Percentiles rank a stretch among this genome's conserved stretches.
These are phyloP conservation scores for Xanthoconium separans DNA, from an alignment of 1,284 basidiomycete species.

Conservation along the genomic window DNA sequence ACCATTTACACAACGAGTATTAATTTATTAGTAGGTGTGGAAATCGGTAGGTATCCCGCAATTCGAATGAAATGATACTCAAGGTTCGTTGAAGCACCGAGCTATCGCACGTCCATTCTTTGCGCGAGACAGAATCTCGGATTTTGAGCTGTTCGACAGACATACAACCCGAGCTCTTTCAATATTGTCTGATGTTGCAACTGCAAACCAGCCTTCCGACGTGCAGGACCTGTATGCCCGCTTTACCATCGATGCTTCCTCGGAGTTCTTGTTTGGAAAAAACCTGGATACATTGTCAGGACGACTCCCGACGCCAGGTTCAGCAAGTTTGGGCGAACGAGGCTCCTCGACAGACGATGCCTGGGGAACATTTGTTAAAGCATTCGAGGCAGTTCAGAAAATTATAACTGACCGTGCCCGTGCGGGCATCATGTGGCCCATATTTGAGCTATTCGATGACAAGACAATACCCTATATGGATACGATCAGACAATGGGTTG, in stretches of 20 bases:
- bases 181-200: constrained; percentile 44
- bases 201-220: constrained; percentile 46
- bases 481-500: constrained; percentile 57
- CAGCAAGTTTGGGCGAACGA: constrained; percentile 49
- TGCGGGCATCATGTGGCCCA: constrained; percentile 64
- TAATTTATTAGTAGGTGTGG: constrained; percentile 41
- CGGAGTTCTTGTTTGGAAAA: constrained; percentile 67
- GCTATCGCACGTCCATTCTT: constrained; percentile 72
- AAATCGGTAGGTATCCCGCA: constrained; percentile 42
- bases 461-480: constrained; percentile 50
- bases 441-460: constrained; percentile 63
- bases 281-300: constrained; percentile 60
- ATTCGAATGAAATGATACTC: constrained; percentile 1
- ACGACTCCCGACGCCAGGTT: constrained; percentile 49
- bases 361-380: constrained; percentile 60
- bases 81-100: constrained; percentile 49
- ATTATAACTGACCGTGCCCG: constrained; percentile 52
- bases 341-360: constrained; percentile 59
- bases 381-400: constrained; percentile 63
- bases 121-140: constrained; percentile 63
- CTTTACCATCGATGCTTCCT: constrained; percentile 68
- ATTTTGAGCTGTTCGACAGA: constrained; percentile 67
- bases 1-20: constrained; percentile 1
- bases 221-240: constrained; percentile 68
- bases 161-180: constrained; percentile 49